Evolutionary conservation across 805 yeast genomes (phyloP).

Genomic region (Yarrowia sp.): DNA sequence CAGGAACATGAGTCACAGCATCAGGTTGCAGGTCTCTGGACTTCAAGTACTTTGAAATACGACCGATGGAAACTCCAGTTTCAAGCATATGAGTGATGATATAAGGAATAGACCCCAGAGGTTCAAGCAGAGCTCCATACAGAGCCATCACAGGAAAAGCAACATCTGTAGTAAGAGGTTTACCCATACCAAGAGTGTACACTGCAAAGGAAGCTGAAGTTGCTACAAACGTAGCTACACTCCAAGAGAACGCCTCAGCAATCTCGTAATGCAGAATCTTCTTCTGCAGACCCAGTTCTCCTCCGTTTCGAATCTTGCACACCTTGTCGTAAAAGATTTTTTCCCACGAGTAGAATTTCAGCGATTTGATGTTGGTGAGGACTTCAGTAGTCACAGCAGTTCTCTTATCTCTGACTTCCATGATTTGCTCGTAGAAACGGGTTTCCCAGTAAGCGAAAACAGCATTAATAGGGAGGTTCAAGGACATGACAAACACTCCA

Average conservation of each 20-base stretch:
- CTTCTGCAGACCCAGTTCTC: slow-evolving; percentile 73
- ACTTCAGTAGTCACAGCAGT: slow-evolving; percentile 84
- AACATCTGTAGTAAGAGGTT: slow-evolving; percentile 80
- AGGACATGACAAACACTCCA: slow-evolving; percentile 71
- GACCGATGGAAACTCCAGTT: slow-evolving; percentile 44
- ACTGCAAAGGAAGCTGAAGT: slow-evolving; percentile 85
- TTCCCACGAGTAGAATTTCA: slow-evolving; percentile 97
- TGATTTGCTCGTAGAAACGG: slow-evolving; percentile 54
- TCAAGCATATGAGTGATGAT: slow-evolving; percentile 44
- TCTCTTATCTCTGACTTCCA: slow-evolving; percentile 88
- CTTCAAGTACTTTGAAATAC: slow-evolving; percentile 48
- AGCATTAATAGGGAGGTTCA: slow-evolving; percentile 80
- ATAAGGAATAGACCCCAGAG: slow-evolving; percentile 52
- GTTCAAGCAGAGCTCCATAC: slow-evolving; percentile 50
- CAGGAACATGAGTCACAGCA: slow-evolving; percentile 36
- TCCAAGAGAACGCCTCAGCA: slow-evolving; percentile 76
- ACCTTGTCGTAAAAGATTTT: slow-evolving; percentile 72
- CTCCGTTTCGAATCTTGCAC: slow-evolving; percentile 79
- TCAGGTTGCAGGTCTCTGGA: slow-evolving; percentile 47
- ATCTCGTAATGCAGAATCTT: slow-evolving; percentile 59
- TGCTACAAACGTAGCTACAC: slow-evolving; percentile 83
- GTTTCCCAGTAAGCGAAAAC: slow-evolving; percentile 55
- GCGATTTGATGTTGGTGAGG: slow-evolving; percentile 80
- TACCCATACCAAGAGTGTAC: slow-evolving; percentile 59
- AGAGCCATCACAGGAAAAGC: slow-evolving; percentile 65